Evolutionary conservation across 345 rosid genomes (phyloP).

Genomic region (Hypericum perforatum): DNA sequence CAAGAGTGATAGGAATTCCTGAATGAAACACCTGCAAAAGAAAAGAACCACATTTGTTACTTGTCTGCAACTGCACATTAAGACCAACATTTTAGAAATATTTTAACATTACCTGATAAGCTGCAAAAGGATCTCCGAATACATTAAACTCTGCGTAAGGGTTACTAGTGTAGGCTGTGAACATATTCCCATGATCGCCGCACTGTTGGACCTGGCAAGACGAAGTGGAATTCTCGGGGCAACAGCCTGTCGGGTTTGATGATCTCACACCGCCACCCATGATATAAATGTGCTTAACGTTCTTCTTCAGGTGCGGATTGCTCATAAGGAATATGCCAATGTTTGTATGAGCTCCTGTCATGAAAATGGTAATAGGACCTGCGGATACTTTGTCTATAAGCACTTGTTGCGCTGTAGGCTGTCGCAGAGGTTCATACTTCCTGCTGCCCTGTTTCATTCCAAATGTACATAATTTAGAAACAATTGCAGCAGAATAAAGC

Average conservation of each 20-base stretch:
- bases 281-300: conserved; percentile 58
- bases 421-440: conserved; percentile 60
- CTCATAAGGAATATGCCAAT: conserved; percentile 67
- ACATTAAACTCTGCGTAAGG: conserved; percentile 89
- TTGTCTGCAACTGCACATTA: conserved; percentile 64
- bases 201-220: conserved; percentile 53
- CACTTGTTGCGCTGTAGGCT: conserved; percentile 75
- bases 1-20: conserved; percentile 68
- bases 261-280: conserved; percentile 93
- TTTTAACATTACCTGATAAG: conserved; percentile 49
- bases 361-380: conserved; percentile 51
- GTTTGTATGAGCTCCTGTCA: conserved; percentile 72
- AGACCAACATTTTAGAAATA: neutral
- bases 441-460: conserved; percentile 54
- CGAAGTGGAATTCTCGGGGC: conserved; percentile 33
- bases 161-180: conserved; percentile 54
- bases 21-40: conserved; percentile 66
- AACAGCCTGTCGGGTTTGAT: conserved; percentile 53
- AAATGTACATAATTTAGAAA: neutral
- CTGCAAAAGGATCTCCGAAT: conserved; percentile 79
- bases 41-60: conserved; percentile 10
- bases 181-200: conserved; percentile 62
- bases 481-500: neutral
- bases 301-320: conserved; percentile 60
- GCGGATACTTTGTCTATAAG: conserved; percentile 50